Evolutionary conservation across 2,329 filamentous ascomycete species (phyloP).

Genomic region (Aotearoamyces nothofagi): DNA sequence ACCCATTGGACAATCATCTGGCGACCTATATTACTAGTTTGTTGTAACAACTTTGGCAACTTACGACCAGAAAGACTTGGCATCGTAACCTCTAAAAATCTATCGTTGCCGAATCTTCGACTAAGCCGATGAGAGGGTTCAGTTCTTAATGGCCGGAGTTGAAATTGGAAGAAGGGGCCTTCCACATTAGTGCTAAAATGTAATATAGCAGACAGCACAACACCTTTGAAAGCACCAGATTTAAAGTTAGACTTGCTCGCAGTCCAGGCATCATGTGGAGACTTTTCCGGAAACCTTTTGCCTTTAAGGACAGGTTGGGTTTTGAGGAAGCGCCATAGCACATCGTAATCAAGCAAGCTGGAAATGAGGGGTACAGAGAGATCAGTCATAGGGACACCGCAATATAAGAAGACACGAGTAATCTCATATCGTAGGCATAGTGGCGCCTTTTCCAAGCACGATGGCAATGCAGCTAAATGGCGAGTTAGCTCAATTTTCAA

Average conservation of each 20-base stretch:
- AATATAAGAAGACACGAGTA: constrained; percentile 14
- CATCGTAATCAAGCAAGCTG: constrained; percentile 27
- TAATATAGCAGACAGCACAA: constrained; percentile 29
- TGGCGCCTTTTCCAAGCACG: constrained; percentile 6
- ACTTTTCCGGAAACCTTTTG: constrained; percentile 32
- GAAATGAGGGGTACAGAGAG: constrained; percentile 2
- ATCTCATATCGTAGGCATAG: constrained; percentile 17
- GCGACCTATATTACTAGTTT: constrained; percentile 18
- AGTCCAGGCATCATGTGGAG: constrained; percentile 28
- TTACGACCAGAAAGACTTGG: constrained; percentile 24
- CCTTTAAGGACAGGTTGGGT: constrained; percentile 25
- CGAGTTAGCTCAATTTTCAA: background rate
- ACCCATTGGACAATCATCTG: constrained; percentile 26
- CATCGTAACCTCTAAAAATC: constrained; percentile 39
- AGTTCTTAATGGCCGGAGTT: constrained; percentile 31
- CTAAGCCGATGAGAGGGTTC: constrained; percentile 34
- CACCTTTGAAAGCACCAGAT: constrained; percentile 21
- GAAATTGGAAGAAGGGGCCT: constrained; percentile 29
- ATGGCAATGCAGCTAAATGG: constrained; percentile 9
- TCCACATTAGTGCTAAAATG: constrained; percentile 18
- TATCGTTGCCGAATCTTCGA: constrained; percentile 40
- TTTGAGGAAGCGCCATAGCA: constrained; percentile 26
- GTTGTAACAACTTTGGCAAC: constrained; percentile 15
- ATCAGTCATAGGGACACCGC: constrained; percentile 9
- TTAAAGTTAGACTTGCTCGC: constrained; percentile 6